Percentiles rank a stretch among this genome's conserved stretches.
These are phyloP conservation scores for Corymbia calophylla DNA, from an alignment of 441 rosid species.

Conservation along the genomic window DNA sequence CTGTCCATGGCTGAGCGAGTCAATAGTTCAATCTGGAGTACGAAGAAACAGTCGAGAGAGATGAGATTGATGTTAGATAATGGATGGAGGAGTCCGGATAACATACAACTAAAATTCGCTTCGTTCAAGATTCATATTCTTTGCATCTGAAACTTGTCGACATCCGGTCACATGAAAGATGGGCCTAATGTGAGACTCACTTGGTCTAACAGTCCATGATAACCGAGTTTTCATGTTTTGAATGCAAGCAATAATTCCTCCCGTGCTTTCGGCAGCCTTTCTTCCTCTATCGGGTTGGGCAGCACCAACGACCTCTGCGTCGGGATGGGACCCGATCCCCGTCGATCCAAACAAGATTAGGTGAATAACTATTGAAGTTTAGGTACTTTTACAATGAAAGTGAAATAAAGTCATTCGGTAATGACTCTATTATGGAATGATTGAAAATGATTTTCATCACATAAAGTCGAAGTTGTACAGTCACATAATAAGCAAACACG, in stretches of 20 bases:
- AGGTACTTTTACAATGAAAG: background rate
- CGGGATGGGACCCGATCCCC: background rate
- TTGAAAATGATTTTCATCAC: background rate
- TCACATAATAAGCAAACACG: too few species aligned
- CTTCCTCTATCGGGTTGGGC: background rate
- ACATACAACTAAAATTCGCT: background rate
- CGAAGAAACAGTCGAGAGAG: background rate
- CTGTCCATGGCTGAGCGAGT: rapidly evolving
- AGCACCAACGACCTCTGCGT: background rate
- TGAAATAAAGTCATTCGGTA: background rate
- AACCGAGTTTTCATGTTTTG: background rate
- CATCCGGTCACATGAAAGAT: rapidly evolving
- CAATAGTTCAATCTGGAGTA: background rate
- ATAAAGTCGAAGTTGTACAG: too few species aligned
- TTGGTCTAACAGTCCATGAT: rapidly evolving
- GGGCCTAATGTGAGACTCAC: rapidly evolving
- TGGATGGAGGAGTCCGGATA: background rate
- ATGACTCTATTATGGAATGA: background rate
- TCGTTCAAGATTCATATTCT: too few species aligned
- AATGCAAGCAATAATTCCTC: background rate
- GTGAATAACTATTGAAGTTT: background rate
- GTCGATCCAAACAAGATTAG: background rate
- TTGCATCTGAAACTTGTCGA: background rate
- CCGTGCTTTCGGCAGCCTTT: too few species aligned
- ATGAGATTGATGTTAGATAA: background rate